Percentiles rank a stretch among this genome's conserved stretches.
These are phyloP conservation scores for Lepiota subincarnata DNA, from an alignment of 768 basidiomycete species.

Conservation along the genomic window DNA sequence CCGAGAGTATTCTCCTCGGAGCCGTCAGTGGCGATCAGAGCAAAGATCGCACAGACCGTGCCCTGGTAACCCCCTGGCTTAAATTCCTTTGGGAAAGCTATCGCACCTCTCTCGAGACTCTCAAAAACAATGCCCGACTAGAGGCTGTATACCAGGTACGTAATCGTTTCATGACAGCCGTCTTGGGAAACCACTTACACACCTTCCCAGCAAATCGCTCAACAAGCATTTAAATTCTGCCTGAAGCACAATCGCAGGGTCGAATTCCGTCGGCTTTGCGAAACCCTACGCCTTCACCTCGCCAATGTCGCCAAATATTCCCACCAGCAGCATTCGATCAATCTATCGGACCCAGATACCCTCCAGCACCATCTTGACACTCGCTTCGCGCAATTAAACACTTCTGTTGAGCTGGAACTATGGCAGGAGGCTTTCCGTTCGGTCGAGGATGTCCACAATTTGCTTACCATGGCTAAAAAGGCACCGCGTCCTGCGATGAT, in stretches of 20 bases:
- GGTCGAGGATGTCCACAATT: slow-evolving; percentile 96
- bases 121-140: slow-evolving; percentile 92
- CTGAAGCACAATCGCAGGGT: slow-evolving; percentile 90
- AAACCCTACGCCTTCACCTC: slow-evolving; percentile 92
- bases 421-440: slow-evolving; percentile 99
- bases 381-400: slow-evolving; percentile 93
- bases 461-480: slow-evolving; percentile 91
- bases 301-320: slow-evolving; percentile 93
- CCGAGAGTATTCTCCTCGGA: slow-evolving; percentile 85
- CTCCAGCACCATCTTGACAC: slow-evolving; percentile 95
- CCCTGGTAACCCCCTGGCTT: slow-evolving; percentile 95
- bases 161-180: slow-evolving; percentile 6
- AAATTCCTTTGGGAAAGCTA: slow-evolving; percentile 99
- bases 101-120: slow-evolving; percentile 89
- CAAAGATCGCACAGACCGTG: slow-evolving; percentile 91
- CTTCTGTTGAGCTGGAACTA: slow-evolving; percentile 94
- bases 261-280: slow-evolving; percentile 95
- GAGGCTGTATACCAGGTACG: slow-evolving; percentile 92
- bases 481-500: slow-evolving; percentile 92
- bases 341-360: slow-evolving; percentile 91
- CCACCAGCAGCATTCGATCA: slow-evolving; percentile 91
- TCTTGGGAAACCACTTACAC: neutral
- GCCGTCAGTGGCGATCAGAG: slow-evolving; percentile 88
- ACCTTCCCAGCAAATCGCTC: slow-evolving; percentile 74
- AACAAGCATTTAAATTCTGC: slow-evolving; percentile 97